Base-by-base conservation (phyloP, 306 rosid species). In the Corylus americana region DNA sequence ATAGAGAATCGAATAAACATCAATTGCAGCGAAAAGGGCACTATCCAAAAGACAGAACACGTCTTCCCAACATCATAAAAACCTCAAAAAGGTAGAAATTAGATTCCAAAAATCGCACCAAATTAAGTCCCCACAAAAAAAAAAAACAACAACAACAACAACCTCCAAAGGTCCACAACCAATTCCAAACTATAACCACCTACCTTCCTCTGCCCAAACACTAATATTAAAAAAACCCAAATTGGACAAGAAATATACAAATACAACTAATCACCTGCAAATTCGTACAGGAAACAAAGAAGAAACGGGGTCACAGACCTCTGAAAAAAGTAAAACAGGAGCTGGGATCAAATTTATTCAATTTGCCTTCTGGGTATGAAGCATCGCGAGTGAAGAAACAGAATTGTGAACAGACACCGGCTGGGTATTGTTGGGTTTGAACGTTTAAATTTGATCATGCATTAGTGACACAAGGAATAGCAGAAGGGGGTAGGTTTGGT, bases 401-500 rank as follows among this genome's bases (percentile, higher is more conserved):
- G 51, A 54, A 66, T 75, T 39, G 54, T 31, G 57, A 80, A 53
- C 55, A 74, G 78, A 64, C 5, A 66, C 27, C 16, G n/a, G 59
- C 64, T 71, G 31, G 20, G 51, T 80, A 75, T 13, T 63, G 13
- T 59, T 75, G 22, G 74, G 70, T 45, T 55, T 45, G 70, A 50
- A 45, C 16, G 74, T 27, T 62, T 0, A 29, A 57, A 68, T 31
- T 17, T 80, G 84, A 79, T 79, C 73, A 77, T 45, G 80, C 75
- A 68, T 79, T 79, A 31, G 45, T 8, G 61, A 42, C n/a, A 54
- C 55, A 2, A 66, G 3, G 53, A 77, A 35, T 39, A 72, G 74
- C 79, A 79, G 71, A 66, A n/a, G 5, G 78, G 63, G 87, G 88
- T 88, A 89, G 98, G 97, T 94, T 81, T 70, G 94, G 83, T 78